These are phyloP conservation scores for Nemania sp. DNA, from an alignment of 2,329 filamentous ascomycete genomes.

Conservation along the genomic window DNA sequence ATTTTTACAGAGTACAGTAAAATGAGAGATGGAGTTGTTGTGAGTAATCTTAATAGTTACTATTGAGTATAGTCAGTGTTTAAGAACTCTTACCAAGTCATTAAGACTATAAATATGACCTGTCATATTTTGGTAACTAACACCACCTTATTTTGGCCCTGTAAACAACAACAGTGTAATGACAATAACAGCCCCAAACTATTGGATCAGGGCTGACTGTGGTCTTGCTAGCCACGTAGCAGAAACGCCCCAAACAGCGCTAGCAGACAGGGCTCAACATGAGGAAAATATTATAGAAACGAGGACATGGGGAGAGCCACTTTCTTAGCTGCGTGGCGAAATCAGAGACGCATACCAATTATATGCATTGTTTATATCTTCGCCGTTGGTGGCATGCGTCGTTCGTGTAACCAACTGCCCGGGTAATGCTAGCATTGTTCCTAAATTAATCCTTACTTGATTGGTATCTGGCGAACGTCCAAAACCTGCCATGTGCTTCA, in stretches of 20 bases:
- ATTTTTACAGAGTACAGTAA: background rate
- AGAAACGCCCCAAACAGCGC: background rate
- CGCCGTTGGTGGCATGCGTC: too few relatives aligned
- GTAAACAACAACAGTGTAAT: background rate
- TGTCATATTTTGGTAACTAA: background rate
- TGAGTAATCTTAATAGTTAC: background rate
- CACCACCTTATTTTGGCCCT: background rate
- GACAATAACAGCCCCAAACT: background rate
- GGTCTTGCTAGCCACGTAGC: background rate
- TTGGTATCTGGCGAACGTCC: constrained; percentile 3
- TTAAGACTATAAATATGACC: background rate
- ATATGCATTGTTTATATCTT: background rate
- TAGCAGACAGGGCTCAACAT: background rate
- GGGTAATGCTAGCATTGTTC: background rate
- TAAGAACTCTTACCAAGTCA: background rate
- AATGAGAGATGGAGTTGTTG: too few relatives aligned
- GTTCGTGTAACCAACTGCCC: constrained; percentile 2
- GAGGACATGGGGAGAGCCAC: too few relatives aligned
- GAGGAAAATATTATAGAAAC: background rate
- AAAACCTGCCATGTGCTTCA: constrained; percentile 17
- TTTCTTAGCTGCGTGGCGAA: background rate
- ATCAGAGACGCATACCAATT: constrained; percentile 7
- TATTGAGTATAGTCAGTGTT: background rate
- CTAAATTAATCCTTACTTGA: constrained; percentile 9
- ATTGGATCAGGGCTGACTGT: background rate